These are phyloP conservation scores for Colletotrichum sp. DNA, from an alignment of 2,329 filamentous ascomycete species.

Conservation along the genomic window DNA sequence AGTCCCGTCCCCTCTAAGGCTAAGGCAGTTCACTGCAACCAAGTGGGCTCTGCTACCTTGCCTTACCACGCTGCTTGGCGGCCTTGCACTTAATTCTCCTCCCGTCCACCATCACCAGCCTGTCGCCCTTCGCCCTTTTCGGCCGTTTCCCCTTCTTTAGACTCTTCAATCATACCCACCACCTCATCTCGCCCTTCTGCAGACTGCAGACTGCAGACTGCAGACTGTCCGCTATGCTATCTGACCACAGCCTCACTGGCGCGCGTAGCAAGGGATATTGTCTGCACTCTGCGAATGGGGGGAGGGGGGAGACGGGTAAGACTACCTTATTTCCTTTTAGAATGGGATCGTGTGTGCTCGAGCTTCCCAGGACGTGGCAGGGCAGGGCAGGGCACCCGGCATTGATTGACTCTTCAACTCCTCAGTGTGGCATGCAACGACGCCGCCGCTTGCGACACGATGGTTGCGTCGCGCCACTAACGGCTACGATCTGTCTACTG, in stretches of 20 bases:
- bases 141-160: not conserved
- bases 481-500: not conserved
- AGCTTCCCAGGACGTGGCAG: not conserved
- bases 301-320: not conserved
- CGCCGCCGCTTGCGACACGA: not conserved
- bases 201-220: not conserved
- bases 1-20: not conserved
- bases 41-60: slow-evolving; percentile 4
- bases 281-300: not conserved
- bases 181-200: not conserved
- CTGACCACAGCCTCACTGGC: slow-evolving; percentile 9
- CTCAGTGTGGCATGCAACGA: not conserved
- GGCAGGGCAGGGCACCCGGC: not conserved
- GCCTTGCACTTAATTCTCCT: not conserved
- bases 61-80: not conserved
- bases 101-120: not conserved
- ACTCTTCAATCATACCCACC: not conserved
- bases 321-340: not conserved
- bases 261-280: not conserved
- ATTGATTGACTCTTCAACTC: not conserved
- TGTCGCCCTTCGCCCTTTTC: not conserved
- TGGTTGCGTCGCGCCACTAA: not conserved
- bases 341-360: not conserved
- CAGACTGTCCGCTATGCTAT: not conserved
- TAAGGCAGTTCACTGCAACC: not conserved